These are phyloP conservation scores for Fusarium poae DNA, from an alignment of 2,329 filamentous ascomycete genomes.

Conservation along the genomic window DNA sequence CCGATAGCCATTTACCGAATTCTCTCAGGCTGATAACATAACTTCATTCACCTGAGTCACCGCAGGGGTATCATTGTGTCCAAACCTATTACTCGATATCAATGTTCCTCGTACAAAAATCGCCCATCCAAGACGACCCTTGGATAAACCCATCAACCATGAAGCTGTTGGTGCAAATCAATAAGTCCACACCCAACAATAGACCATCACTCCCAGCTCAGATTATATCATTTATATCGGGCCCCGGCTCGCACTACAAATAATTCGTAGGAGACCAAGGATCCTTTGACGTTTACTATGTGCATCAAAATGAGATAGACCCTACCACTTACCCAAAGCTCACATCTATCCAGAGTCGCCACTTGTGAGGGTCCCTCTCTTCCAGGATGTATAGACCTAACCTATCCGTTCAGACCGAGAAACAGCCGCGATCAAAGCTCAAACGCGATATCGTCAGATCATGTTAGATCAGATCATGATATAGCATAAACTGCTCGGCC, in stretches of 20 bases:
- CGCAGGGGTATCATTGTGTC: not conserved
- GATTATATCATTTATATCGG: constrained; percentile 29
- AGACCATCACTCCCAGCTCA: constrained; percentile 14
- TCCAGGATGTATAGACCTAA: not conserved
- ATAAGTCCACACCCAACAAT: constrained; percentile 33
- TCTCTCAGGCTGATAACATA: no score
- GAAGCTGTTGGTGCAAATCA: not conserved
- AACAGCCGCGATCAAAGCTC: constrained; percentile 26
- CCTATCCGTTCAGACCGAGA: constrained; percentile 24
- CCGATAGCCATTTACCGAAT: not conserved
- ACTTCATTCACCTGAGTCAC: not conserved
- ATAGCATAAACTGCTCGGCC: constrained; percentile 26
- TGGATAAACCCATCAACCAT: constrained; percentile 1
- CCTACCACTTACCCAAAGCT: not conserved
- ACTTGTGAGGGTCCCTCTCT: constrained; percentile 6
- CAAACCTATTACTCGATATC: not conserved
- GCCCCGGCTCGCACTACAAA: not conserved
- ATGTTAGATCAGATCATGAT: constrained; percentile 38
- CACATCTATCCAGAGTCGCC: not conserved
- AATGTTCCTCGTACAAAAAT: not conserved
- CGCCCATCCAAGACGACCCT: not conserved
- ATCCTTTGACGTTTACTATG: constrained; percentile 4
- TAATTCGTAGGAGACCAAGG: constrained; percentile 14
- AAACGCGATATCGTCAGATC: constrained; percentile 26
- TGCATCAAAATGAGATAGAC: constrained; percentile 4